phyloP scores from a whole-genome alignment of 352 stramenopile genomes.

The Phytophthora fragariaefolia region DNA sequence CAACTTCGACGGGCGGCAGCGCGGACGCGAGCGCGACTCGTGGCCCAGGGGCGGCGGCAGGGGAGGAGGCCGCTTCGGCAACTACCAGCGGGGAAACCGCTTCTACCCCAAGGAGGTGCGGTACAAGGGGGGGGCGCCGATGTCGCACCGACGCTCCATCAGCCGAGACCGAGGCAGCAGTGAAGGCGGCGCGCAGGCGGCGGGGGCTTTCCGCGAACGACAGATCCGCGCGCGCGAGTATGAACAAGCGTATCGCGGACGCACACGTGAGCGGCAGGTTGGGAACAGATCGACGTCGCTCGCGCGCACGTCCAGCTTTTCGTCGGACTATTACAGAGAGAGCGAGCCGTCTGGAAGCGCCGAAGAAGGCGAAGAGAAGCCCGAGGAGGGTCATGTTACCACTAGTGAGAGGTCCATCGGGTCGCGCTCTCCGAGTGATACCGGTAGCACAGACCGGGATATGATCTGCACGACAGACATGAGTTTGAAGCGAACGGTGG shows the following conservation, averaged over 20 bases:
- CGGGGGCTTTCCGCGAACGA: conserved; percentile 43
- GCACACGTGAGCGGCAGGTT: conserved; percentile 18
- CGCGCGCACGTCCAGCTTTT: conserved; percentile 35
- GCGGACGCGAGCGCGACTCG: conserved; percentile 47
- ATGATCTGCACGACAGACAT: conserved; percentile 19
- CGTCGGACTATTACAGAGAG: conserved; percentile 37
- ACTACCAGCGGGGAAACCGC: conserved; percentile 34
- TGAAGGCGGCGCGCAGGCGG: conserved; percentile 25
- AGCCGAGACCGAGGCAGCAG: conserved; percentile 52
- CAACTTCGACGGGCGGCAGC: conserved; percentile 42
- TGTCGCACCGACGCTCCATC: conserved; percentile 42
- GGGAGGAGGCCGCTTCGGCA: conserved; percentile 31
- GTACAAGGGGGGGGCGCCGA: conserved; percentile 30
- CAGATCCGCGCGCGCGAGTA: conserved; percentile 36
- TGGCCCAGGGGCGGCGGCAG: conserved; percentile 33
- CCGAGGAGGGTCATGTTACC: conserved; percentile 30
- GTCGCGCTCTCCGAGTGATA: conserved; percentile 38
- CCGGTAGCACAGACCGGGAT: conserved; percentile 34
- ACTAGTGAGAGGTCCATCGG: conserved; percentile 32
- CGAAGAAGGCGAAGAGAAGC: conserved; percentile 55
- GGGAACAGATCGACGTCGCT: conserved; percentile 37
- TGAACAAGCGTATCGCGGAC: conserved; percentile 33
- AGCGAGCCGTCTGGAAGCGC: conserved; percentile 37
- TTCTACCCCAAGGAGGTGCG: conserved; percentile 56
- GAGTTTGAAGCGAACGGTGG: conserved; percentile 34